Evolutionary conservation across 306 rosid genomes (phyloP).

Genomic region (Glycyrrhiza uralensis): DNA sequence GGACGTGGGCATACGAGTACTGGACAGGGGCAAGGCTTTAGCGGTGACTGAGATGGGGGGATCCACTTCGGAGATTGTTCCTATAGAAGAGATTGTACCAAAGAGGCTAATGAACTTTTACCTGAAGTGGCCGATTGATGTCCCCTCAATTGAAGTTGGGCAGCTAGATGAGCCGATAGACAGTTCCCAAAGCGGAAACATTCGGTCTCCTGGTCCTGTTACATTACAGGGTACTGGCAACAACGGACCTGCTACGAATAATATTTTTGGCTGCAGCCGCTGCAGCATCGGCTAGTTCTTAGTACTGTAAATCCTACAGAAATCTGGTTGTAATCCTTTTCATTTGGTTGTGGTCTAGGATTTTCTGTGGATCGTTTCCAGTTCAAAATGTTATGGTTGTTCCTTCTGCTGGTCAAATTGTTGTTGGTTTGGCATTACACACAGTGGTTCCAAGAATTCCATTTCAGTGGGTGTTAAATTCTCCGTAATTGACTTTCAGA

Average conservation of each 20-base stretch:
- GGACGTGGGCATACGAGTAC: no score
- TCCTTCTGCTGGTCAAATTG: background rate
- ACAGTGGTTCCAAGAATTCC: no score
- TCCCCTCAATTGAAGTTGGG: background rate
- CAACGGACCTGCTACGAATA: no score
- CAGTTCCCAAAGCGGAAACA: background rate
- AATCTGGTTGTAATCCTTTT: background rate
- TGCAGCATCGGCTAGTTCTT: background rate
- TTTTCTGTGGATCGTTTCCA: background rate
- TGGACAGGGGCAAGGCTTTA: background rate
- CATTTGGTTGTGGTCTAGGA: background rate
- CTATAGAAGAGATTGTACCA: background rate
- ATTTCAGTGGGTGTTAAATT: no score
- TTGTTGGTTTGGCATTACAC: no score
- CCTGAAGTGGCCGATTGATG: background rate
- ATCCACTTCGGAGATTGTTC: background rate
- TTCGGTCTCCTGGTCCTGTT: background rate
- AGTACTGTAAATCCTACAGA: background rate
- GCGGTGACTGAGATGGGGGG: no score
- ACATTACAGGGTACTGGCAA: background rate
- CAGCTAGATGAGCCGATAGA: background rate
- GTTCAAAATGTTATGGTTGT: background rate
- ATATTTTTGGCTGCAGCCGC: background rate
- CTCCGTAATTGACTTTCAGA: no score
- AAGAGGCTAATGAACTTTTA: conserved; percentile 4